Evolutionary conservation across 768 basidiomycete species (phyloP), one percentile per base, ranked within the genome.

Genomic region (Agaricus sinodeliciosus): DNA sequence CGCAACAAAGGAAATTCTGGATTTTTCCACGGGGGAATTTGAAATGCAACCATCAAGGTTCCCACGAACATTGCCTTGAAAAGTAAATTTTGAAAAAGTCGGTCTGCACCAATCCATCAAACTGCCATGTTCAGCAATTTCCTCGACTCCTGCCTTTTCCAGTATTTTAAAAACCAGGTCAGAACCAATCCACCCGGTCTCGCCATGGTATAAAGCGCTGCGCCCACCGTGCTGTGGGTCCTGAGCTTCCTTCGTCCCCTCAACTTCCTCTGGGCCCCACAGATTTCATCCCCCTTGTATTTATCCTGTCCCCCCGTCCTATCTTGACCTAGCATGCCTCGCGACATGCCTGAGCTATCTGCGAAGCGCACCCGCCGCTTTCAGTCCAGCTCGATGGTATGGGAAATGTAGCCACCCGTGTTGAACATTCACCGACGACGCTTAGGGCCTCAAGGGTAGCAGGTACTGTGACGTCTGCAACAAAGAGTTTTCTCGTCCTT

Each of bases 91-190:
- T 27, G 19, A 39, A 49, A 49, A 49, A 40, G 37, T 41, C 9
- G 48, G 48, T 49, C 48, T 28, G 12, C 26, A 49, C 48, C 48
- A 49, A 49, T 49, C 48, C 39, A 49, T 41, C 39, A 49, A 48
- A 40, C 6, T 49, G 2, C 48, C 48, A 19, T 40, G 39, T 28
- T 13, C 15, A 41, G 48, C 40, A 49, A 49, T 49, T 27, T 41
- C 25, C 16, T 13, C 15, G 15, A 26, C 34, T 39, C 48, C 7
- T 49, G 27, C 48, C 48, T 49, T 40, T 27, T 41, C 12, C 9
- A 49, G 48, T 40, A 41, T 40, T 41, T n/a, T 41, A 6, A 49
- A 41, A 49, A 49, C 25, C 18, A 22, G 48, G 48, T 36, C 47
- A 37, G 36, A 22, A 48, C 47, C 47, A 48, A 48, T 48, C 47